These are phyloP conservation scores for Pyrenopolyporus hunteri DNA, from an alignment of 495 filamentous ascomycete species.

Conservation along the genomic window DNA sequence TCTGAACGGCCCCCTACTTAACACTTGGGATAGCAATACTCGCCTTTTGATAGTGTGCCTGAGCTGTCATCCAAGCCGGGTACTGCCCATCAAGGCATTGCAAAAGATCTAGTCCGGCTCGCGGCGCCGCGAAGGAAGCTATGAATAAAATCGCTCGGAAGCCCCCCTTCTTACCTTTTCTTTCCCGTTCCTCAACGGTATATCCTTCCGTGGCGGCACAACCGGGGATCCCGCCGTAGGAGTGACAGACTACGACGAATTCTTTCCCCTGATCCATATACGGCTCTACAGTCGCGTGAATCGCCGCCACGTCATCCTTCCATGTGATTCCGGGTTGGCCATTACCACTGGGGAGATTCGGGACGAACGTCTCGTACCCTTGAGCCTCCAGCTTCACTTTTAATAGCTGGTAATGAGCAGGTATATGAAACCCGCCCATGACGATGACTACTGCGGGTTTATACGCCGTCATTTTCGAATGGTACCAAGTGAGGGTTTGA, in stretches of 20 bases:
- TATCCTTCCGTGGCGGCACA: slow-evolving; percentile 31
- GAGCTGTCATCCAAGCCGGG: slow-evolving; percentile 14
- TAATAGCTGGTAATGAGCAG: slow-evolving; percentile 6
- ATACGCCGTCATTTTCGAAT: background rate
- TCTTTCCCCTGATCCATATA: slow-evolving; percentile 39
- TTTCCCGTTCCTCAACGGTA: slow-evolving; percentile 38
- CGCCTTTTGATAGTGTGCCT: background rate
- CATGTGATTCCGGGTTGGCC: slow-evolving; percentile 13
- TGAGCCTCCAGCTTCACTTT: slow-evolving; percentile 15
- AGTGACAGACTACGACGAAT: slow-evolving; percentile 39
- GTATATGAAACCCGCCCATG: slow-evolving; percentile 13
- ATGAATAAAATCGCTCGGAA: slow-evolving; percentile 48
- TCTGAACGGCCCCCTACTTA: too few species aligned
- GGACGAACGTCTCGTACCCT: slow-evolving; percentile 16
- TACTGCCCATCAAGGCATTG: slow-evolving; percentile 11
- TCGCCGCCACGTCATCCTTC: slow-evolving; percentile 23
- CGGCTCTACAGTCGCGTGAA: slow-evolving; percentile 36
- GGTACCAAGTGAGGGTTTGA: too few species aligned
- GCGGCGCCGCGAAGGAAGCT: slow-evolving; percentile 12
- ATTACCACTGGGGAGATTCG: slow-evolving; percentile 5
- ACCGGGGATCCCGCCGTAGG: slow-evolving; percentile 37
- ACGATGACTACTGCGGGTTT: slow-evolving; percentile 22
- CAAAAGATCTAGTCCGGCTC: slow-evolving; percentile 4
- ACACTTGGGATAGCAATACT: background rate
- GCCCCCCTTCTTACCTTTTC: slow-evolving; percentile 41